Evolutionary conservation across 179 eudicot species (phyloP), one percentile per base, ranked within the genome.

Genomic region (Spinacia oleracea): DNA sequence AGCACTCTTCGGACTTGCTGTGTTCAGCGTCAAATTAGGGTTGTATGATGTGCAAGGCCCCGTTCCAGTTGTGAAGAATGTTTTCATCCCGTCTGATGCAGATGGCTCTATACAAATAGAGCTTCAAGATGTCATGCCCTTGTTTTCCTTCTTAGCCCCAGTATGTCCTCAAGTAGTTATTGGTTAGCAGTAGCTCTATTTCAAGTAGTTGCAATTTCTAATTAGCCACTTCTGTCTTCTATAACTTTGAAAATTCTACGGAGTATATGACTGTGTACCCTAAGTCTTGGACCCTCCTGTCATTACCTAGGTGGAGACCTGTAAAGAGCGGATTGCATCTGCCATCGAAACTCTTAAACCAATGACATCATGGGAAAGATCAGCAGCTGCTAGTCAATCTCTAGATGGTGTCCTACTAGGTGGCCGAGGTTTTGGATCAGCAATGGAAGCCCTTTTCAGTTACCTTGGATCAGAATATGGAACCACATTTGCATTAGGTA

Each of bases 21-120:
- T 93, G 59, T 93, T 95, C 83, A 93, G 97, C 89, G 90, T 88
- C 85, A 95, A 93, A 82, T 83, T 95, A 73, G 98, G 98, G 76
- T 84, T 95, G 80, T 95, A 93, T 89, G 97, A 95, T 89, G 97
- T 95, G 81, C 98, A 95, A 87, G 98, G 98, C 74, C 92, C 98
- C 55, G 85, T 95, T 83, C 97, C 98, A 70, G 92, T 93, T 73
- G 97, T 93, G 79, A 95, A 93, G 84, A 89, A 93, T 85, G 87
- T 93, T 50, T 91, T 95, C 79, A 84, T 91, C 78, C 92, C 91
- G 40, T 86, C 95, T 23, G 96, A 91, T 70, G 58, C 86, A 45
- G 97, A 95, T 55, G 88, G 87, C 62, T 87, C 91, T 70, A 78
- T 90, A 64, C 81, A 88, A 27, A 84, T 91, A 79, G 98, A 90